Conservation (phyloP, 805 yeast genomes). For the Hanseniaspora lachancei region DNA sequence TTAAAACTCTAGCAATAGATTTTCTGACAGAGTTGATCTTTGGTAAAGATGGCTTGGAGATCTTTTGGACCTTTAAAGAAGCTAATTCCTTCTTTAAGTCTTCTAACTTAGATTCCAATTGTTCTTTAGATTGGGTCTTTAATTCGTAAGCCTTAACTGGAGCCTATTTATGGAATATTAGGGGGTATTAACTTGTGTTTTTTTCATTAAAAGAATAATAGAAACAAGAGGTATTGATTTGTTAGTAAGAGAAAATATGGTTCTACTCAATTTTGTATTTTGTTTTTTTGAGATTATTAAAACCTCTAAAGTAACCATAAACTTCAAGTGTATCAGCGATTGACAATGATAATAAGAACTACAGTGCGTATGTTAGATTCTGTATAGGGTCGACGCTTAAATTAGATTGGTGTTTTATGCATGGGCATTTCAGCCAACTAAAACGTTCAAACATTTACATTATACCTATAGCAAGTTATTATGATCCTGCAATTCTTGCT, state of each 20-base stretch:
- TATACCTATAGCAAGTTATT: too few species aligned
- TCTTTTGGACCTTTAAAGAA: conserved; percentile 87
- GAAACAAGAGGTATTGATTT: neutral
- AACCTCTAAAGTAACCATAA: neutral
- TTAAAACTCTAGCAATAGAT: conserved; percentile 95
- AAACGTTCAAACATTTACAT: too few species aligned
- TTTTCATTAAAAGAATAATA: too few species aligned
- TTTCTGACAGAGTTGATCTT: conserved; percentile 95
- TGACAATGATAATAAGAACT: too few species aligned
- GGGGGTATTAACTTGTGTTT: too few species aligned
- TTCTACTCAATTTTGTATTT: conserved; percentile 1
- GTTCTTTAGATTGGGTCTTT: conserved; percentile 92
- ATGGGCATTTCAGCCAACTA: too few species aligned
- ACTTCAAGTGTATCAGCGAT: too few species aligned
- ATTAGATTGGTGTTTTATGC: too few species aligned
- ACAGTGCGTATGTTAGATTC: too few species aligned
- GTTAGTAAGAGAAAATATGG: neutral
- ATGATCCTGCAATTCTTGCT: too few species aligned
- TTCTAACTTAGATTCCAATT: conserved; percentile 84
- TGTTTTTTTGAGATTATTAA: neutral
- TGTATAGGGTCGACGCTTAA: too few species aligned
- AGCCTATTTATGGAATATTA: conserved; percentile 36
- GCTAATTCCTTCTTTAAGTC: conserved; percentile 96
- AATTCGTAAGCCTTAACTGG: conserved; percentile 91
- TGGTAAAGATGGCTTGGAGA: conserved; percentile 85